Base-by-base conservation (phyloP, 1,284 basidiomycete species). In the Cutaneotrichosporon cutaneum region DNA sequence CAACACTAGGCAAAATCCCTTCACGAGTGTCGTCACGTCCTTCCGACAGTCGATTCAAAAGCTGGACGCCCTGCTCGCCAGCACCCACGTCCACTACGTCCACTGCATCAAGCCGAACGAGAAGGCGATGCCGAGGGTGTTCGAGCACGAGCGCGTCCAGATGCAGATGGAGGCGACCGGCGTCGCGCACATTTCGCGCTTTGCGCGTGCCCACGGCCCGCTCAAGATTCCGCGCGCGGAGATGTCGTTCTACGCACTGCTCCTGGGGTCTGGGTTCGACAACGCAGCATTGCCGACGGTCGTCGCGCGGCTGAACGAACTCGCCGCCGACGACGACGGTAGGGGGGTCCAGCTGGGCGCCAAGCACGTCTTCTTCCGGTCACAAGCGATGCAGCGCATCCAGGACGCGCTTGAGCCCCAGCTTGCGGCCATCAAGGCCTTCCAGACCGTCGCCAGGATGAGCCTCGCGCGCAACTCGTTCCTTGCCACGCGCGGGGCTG, bases 21-120 rank as follows among this genome's bases (percentile, higher is more conserved):
- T 66, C 54, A 54, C 64, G 14, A 59, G 56, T 11, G 59, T 66
- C n/a, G 61, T 56, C 3, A 59, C 64, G 6, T 66, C 64, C 3
- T 66, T 66, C 61, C 61, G 61, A 48, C 54, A 54, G 24, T 66
- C 64, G 39, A 60, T 66, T 22, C 57, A 61, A 39, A 48, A 61
- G 56, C 61, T 66, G 24, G 58, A 61, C 51, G 51, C 57, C 11
- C 47, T 63, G n/a, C 59, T 66, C 14, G 51, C 59, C 13, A 50
- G 44, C 35, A 66, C 64, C 21, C 60, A 47, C 24, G 61, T 63
- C 4, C 64, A 61, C 50, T 63, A 66, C 51, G 62, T 66, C 24
- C 64, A 66, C 33, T 66, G 64, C 55, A 63, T 66, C 61, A 66
- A 66, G 61, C 59, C 64, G 9, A 66, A 66, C 57, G 60, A 66